Evolutionary conservation across 805 yeast genomes (phyloP).

Genomic region (Metschnikowia santaceciliae): DNA sequence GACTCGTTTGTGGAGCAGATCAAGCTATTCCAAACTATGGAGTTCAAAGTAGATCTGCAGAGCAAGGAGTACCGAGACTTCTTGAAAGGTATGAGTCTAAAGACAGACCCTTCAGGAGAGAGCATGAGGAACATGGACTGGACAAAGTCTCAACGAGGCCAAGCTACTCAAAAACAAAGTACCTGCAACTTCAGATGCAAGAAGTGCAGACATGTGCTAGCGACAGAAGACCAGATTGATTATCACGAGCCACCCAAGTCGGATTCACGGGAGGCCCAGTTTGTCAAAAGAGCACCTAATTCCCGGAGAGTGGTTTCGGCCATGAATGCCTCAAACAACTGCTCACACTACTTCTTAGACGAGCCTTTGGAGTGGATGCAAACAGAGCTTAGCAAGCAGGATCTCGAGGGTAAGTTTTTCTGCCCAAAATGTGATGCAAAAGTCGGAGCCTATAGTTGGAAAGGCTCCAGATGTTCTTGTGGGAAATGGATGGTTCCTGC

Average conservation of each 20-base stretch:
- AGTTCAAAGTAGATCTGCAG: slow-evolving; percentile 23
- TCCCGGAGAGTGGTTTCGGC: slow-evolving; percentile 57
- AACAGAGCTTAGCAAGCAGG: slow-evolving; percentile 64
- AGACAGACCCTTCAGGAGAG: slow-evolving; percentile 15
- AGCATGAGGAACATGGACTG: slow-evolving; percentile 11
- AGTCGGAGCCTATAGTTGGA: slow-evolving; percentile 92
- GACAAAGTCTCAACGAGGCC: slow-evolving; percentile 12
- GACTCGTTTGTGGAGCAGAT: slow-evolving; percentile 71
- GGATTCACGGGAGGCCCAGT: slow-evolving; percentile 61
- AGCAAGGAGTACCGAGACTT: slow-evolving; percentile 25
- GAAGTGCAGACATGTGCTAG: slow-evolving; percentile 71
- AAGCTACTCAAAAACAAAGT: slow-evolving; percentile 4
- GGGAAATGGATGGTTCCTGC: slow-evolving; percentile 97
- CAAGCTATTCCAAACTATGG: slow-evolving; percentile 48
- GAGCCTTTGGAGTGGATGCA: slow-evolving; percentile 96
- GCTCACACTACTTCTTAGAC: slow-evolving; percentile 75
- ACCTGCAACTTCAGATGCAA: slow-evolving; percentile 61
- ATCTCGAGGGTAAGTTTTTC: slow-evolving; percentile 77
- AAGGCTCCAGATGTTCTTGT: slow-evolving; percentile 89
- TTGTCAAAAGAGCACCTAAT: slow-evolving; percentile 59
- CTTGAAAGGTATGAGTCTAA: slow-evolving; percentile 22
- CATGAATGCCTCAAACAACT: slow-evolving; percentile 52
- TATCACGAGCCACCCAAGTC: slow-evolving; percentile 64
- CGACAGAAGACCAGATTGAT: slow-evolving; percentile 57
- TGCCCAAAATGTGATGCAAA: slow-evolving; percentile 85